Conservation (phyloP, 169 alveolate genomes). For the Plasmodium relictum region DNA sequence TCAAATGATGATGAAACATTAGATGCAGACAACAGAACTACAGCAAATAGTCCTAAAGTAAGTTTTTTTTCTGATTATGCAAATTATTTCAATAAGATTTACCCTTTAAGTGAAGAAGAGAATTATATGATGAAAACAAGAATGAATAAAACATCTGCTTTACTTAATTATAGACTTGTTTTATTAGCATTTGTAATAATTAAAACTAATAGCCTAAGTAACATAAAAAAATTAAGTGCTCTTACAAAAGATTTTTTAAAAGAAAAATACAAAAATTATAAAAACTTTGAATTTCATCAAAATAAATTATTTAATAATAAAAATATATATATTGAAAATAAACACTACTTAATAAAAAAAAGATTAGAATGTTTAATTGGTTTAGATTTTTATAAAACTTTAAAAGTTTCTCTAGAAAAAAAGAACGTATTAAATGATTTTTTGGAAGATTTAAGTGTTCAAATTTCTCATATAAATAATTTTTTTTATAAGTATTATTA, state of each 20-base stretch:
- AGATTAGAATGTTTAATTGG: slow-evolving; percentile 49
- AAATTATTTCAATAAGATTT: slow-evolving; percentile 40
- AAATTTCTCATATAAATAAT: slow-evolving; percentile 27
- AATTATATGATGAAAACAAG: slow-evolving; percentile 30
- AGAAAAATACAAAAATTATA: slow-evolving; percentile 13
- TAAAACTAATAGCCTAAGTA: slow-evolving; percentile 54
- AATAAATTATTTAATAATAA: slow-evolving; percentile 30
- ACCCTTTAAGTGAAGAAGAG: slow-evolving; percentile 68
- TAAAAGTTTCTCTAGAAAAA: slow-evolving; percentile 32
- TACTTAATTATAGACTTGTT: slow-evolving; percentile 52
- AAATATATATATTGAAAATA: slow-evolving; percentile 41
- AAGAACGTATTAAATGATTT: slow-evolving; percentile 34
- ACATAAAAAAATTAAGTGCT: slow-evolving; percentile 29
- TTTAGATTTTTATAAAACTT: slow-evolving; percentile 38
- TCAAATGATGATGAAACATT: background rate
- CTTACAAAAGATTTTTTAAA: slow-evolving; percentile 20
- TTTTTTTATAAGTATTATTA: slow-evolving; percentile 38
- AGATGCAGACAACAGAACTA: background rate
- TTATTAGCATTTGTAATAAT: slow-evolving; percentile 47
- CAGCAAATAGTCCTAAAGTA: background rate
- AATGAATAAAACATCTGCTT: slow-evolving; percentile 17
- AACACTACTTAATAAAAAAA: slow-evolving; percentile 51
- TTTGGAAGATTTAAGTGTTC: slow-evolving; percentile 35
- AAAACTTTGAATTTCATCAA: slow-evolving; percentile 55
- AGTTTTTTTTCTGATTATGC: slow-evolving; percentile 43